Percentiles rank a stretch among this genome's conserved stretches.
phyloP scores from a whole-genome alignment of 2,329 filamentous ascomycete species.

The Cladophialophora carrionii region DNA sequence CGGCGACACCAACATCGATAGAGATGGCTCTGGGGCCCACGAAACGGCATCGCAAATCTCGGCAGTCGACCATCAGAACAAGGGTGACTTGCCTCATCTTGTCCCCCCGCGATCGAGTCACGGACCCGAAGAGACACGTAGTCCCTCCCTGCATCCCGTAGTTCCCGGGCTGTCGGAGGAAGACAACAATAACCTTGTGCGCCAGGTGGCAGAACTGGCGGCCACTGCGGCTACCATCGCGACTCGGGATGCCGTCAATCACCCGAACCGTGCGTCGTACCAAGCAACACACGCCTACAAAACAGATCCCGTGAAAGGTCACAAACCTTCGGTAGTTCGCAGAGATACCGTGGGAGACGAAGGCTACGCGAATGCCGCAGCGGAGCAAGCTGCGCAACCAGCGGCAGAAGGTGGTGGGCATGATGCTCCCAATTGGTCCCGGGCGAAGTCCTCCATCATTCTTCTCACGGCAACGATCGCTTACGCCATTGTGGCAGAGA shows the following conservation, averaged over 20 bases:
- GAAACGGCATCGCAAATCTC: conserved; percentile 45
- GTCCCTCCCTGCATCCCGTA: conserved; percentile 44
- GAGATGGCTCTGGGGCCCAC: conserved; percentile 36
- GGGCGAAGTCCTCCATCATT: conserved; percentile 85
- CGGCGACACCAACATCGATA: conserved; percentile 45
- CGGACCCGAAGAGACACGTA: conserved; percentile 45
- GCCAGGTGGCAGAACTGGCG: conserved; percentile 90
- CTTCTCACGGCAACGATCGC: conserved; percentile 84
- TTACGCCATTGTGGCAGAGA: conserved; percentile 97
- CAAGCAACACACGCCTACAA: conserved; percentile 44
- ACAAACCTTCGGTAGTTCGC: conserved; percentile 43
- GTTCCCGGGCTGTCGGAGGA: conserved; percentile 76
- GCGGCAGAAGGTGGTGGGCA: conserved; percentile 69
- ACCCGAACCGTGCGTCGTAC: conserved; percentile 56
- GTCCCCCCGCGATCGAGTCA: conserved; percentile 70
- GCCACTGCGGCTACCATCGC: conserved; percentile 88
- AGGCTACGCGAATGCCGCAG: conserved; percentile 54
- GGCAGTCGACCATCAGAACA: conserved; percentile 45
- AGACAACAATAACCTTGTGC: conserved; percentile 78
- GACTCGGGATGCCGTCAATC: conserved; percentile 70
- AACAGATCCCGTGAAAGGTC: conserved; percentile 39
- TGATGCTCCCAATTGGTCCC: conserved; percentile 98
- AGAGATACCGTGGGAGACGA: conserved; percentile 41
- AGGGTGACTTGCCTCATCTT: conserved; percentile 60
- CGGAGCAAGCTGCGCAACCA: conserved; percentile 40